Evolutionary conservation across 768 basidiomycete genomes (phyloP), one percentile per base, ranked within the genome.

Genomic region (Mycena indigotica): DNA sequence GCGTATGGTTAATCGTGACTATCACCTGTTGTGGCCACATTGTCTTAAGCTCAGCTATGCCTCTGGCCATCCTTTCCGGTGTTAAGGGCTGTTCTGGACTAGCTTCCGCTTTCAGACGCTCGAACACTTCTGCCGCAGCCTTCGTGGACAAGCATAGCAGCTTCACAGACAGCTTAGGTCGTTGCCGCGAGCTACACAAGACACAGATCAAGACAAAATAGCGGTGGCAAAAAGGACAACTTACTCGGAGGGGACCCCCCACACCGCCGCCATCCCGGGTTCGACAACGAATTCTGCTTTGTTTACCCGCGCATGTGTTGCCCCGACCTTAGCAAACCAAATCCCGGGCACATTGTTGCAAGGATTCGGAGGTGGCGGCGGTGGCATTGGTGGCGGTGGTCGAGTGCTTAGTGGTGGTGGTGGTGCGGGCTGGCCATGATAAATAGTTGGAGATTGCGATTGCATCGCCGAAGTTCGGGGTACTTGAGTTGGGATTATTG

Each of bases 1-100:
- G 70, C 4, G 72, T 73, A 12, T 19, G 24, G 62, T 84, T 84
- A 50, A 82, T 69, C 55, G 76, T 72, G 28, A 84, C 63, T 25
- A 72, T 71, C 35, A 82, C 82, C 46, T 72, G 70, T 30, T 64
- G 55, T 44, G 83, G 83, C 83, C 83, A 84, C n/a, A 57, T 55
- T 26, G 67, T 67, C 56, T 69, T 40, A 10, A 74, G 56, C 3
- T 54, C 56, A 25, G 66, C 61, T 4, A 74, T 56, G 6, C 68
- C 66, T 21, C 28, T 58, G 15, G 69, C 60, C n/a, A 73, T 21
- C 10, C 66, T 67, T 55, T 68, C 64, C 30, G 67, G 52, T 50
- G 64, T 66, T 38, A 55, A 55, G 6, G 12, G 41, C 41, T 13
- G 5, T 8, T 44, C 41, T 17, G 61, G 51, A 64, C 32, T 52